These are phyloP conservation scores for Protomyces arabidopsidicola DNA, from an alignment of 1,139 yeast genomes.

Conservation along the genomic window DNA sequence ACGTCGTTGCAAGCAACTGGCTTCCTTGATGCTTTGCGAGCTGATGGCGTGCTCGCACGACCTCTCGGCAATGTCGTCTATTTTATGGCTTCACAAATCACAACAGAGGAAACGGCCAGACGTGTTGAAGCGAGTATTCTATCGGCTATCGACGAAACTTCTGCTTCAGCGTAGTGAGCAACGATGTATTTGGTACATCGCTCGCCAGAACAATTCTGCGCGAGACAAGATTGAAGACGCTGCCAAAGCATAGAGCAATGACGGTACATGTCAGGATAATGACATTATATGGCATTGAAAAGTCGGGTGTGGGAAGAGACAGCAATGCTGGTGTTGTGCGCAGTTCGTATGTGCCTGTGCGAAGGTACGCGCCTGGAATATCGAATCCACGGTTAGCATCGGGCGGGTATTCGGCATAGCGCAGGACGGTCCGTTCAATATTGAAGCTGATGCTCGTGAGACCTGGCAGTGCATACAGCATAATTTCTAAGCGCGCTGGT, in stretches of 20 bases:
- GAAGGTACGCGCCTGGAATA: constrained; percentile 61
- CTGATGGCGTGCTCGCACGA: constrained; percentile 16
- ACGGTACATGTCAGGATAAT: constrained; percentile 90
- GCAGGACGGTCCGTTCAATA: constrained; percentile 79
- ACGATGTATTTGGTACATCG: background rate
- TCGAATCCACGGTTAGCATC: constrained; percentile 99
- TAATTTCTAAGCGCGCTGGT: constrained; percentile 78
- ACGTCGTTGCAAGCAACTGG: constrained; percentile 1
- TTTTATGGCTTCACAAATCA: constrained; percentile 25
- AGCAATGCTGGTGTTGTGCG: constrained; percentile 82
- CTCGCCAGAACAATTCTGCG: constrained; percentile 55
- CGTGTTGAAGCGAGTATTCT: background rate
- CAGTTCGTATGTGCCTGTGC: constrained; percentile 48
- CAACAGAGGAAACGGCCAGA: background rate
- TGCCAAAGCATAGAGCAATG: constrained; percentile 87
- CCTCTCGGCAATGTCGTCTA: constrained; percentile 28
- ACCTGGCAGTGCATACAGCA: constrained; percentile 58
- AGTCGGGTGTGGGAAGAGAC: constrained; percentile 93
- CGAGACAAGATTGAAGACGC: constrained; percentile 70
- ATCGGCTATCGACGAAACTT: background rate
- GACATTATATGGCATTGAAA: constrained; percentile 98
- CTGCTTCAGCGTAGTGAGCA: background rate
- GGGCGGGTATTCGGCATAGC: constrained; percentile 92
- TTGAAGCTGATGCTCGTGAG: constrained; percentile 63
- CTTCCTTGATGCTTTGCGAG: constrained; percentile 5